phyloP scores from a whole-genome alignment of 306 rosid genomes.

The Sphenostylis stenocarpa region DNA sequence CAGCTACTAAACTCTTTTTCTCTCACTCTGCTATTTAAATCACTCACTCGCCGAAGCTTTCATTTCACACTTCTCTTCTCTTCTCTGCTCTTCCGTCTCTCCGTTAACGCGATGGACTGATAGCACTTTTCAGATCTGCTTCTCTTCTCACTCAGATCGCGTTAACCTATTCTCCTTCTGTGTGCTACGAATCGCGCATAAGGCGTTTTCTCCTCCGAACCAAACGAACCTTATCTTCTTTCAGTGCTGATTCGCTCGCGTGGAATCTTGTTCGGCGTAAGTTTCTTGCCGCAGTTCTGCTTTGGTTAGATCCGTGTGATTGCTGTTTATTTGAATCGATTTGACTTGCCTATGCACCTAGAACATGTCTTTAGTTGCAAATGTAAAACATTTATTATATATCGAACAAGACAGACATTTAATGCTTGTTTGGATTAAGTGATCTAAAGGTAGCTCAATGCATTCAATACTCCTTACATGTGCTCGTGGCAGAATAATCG shows the following conservation, averaged over 20 bases:
- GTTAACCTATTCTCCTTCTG: neutral
- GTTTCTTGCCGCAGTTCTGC: neutral
- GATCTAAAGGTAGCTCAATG: neutral
- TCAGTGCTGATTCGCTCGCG: neutral
- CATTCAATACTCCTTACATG: neutral
- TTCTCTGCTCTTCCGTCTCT: neutral
- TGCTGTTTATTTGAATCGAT: neutral
- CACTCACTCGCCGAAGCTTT: neutral
- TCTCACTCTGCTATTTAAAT: constrained; percentile 25
- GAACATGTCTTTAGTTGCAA: neutral
- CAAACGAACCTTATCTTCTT: neutral
- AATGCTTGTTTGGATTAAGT: neutral
- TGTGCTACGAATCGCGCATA: neutral
- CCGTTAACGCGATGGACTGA: constrained; percentile 24
- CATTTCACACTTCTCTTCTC: neutral
- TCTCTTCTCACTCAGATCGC: constrained; percentile 34
- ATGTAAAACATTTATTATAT: neutral
- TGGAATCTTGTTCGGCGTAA: constrained; percentile 9
- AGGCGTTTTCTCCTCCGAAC: neutral
- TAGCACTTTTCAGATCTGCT: constrained; percentile 42
- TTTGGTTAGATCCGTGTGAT: constrained; percentile 36
- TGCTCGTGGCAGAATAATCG: neutral
- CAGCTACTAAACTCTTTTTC: neutral
- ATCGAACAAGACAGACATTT: neutral
- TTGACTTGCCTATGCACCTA: neutral